phyloP scores from a whole-genome alignment of 768 basidiomycete genomes.

The Trametes sanguinea region DNA sequence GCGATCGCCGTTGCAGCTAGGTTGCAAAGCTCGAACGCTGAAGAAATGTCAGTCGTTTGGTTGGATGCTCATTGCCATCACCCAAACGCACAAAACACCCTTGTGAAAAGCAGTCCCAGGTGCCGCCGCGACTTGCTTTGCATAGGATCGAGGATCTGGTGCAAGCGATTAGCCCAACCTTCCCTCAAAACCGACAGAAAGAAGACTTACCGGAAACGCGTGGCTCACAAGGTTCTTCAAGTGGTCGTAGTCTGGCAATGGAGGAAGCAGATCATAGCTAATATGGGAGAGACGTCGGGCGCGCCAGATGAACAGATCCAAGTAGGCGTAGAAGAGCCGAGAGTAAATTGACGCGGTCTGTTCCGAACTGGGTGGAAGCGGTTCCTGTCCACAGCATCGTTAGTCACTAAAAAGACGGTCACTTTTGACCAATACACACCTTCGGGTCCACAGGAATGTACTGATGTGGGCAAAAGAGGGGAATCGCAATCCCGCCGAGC shows the following conservation, averaged over 20 bases:
- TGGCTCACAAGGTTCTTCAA: constrained; percentile 26
- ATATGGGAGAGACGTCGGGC: constrained; percentile 35
- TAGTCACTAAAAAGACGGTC: not conserved
- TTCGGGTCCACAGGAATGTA: constrained; percentile 44
- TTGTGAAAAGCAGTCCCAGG: constrained; percentile 37
- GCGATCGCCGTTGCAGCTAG: constrained; percentile 1
- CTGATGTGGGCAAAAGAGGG: constrained; percentile 39
- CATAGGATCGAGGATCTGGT: constrained; percentile 37
- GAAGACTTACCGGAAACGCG: not conserved
- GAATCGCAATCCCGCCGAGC: constrained; percentile 39
- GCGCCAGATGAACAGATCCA: constrained; percentile 36
- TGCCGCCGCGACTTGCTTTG: constrained; percentile 34
- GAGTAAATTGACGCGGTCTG: constrained; percentile 46
- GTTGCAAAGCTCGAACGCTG: no score
- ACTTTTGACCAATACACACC: constrained; percentile 18
- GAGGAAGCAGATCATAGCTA: constrained; percentile 35
- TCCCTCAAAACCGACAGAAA: no score
- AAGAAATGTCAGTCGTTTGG: constrained; percentile 16
- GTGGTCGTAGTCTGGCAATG: constrained; percentile 32
- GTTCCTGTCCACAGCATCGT: not conserved
- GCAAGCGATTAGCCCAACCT: no score
- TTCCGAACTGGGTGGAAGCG: constrained; percentile 38
- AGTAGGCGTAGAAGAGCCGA: constrained; percentile 35
- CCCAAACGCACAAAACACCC: constrained; percentile 29
- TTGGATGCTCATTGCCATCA: constrained; percentile 15